Evolutionary conservation across 2,329 filamentous ascomycete species (phyloP).

Genomic region (Pezicula neosporulosa): DNA sequence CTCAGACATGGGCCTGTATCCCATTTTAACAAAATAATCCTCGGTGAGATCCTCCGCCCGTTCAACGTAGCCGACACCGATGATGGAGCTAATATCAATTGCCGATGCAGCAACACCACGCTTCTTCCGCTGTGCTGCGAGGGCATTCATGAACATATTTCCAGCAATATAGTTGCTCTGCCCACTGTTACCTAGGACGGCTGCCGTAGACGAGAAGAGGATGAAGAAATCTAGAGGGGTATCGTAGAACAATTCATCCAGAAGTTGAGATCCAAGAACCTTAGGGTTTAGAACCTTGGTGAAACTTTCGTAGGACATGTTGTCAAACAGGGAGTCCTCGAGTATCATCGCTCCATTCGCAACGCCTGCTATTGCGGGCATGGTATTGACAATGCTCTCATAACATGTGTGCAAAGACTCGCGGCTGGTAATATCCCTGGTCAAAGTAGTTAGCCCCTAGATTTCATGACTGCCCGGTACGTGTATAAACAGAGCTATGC

Average conservation of each 20-base stretch:
- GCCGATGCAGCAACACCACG: slow-evolving; percentile 34
- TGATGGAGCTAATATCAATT: slow-evolving; percentile 34
- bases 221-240: slow-evolving; percentile 32
- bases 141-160: slow-evolving; percentile 36
- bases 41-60: background rate
- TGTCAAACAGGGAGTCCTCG: slow-evolving; percentile 28
- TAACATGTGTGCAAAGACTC: background rate
- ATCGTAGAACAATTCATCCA: slow-evolving; percentile 27
- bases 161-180: slow-evolving; percentile 43
- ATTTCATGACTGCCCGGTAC: too few species aligned
- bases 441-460: too few species aligned
- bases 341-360: slow-evolving; percentile 42
- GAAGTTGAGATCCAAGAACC: slow-evolving; percentile 24
- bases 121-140: slow-evolving; percentile 32
- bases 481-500: too few species aligned
- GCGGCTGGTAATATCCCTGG: background rate
- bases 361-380: slow-evolving; percentile 33
- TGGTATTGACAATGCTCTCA: slow-evolving; percentile 12
- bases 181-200: slow-evolving; percentile 24
- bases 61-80: slow-evolving; percentile 35
- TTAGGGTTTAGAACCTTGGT: slow-evolving; percentile 27
- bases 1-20: slow-evolving; percentile 17
- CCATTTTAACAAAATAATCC: background rate
- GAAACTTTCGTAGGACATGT: slow-evolving; percentile 22
- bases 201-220: slow-evolving; percentile 26